Conservation (phyloP, 768 basidiomycete genomes). For the Daedaleopsis sinensis region DNA sequence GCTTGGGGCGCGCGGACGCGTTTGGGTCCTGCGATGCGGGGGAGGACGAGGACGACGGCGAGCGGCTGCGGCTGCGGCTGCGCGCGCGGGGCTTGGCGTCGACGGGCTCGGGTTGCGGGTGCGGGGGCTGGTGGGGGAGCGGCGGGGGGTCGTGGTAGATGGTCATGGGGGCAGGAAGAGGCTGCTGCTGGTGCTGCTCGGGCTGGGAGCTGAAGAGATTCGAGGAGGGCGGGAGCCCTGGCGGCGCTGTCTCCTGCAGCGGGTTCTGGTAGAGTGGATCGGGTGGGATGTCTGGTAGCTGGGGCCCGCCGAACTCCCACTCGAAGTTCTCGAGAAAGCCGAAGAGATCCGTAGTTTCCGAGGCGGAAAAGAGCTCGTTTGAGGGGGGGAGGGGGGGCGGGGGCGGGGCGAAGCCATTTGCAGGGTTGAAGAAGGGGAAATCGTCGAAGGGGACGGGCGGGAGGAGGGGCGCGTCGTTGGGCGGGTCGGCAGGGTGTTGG, state of each 20-base stretch:
- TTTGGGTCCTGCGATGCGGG: slow-evolving; percentile 17
- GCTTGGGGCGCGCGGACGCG: slow-evolving; percentile 42
- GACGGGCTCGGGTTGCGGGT: not conserved
- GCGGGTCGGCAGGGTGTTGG: slow-evolving; percentile 15
- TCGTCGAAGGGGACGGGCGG: slow-evolving; percentile 66
- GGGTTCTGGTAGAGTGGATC: slow-evolving; percentile 16
- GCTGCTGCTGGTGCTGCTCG: slow-evolving; percentile 2
- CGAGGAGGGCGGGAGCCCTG: slow-evolving; percentile 26
- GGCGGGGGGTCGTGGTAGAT: not conserved
- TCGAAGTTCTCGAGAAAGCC: slow-evolving; percentile 83
- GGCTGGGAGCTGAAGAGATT: slow-evolving; percentile 8
- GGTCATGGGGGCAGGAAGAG: not conserved
- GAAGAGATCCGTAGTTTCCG: slow-evolving; percentile 78
- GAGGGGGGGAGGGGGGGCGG: slow-evolving; percentile 68
- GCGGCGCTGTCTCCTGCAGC: slow-evolving; percentile 15
- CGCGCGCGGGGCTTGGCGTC: slow-evolving; percentile 9
- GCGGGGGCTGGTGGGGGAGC: not conserved
- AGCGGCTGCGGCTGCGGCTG: slow-evolving; percentile 11
- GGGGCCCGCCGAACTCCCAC: slow-evolving; percentile 50
- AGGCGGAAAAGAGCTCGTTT: slow-evolving; percentile 75
- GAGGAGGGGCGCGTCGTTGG: slow-evolving; percentile 33
- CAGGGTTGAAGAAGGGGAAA: slow-evolving; percentile 74
- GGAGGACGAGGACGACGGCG: slow-evolving; percentile 19
- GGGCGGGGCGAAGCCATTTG: slow-evolving; percentile 48
- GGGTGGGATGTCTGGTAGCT: slow-evolving; percentile 12